Evolutionary conservation across 345 rosid species (phyloP).

Genomic region (Orychophragmus violaceus): DNA sequence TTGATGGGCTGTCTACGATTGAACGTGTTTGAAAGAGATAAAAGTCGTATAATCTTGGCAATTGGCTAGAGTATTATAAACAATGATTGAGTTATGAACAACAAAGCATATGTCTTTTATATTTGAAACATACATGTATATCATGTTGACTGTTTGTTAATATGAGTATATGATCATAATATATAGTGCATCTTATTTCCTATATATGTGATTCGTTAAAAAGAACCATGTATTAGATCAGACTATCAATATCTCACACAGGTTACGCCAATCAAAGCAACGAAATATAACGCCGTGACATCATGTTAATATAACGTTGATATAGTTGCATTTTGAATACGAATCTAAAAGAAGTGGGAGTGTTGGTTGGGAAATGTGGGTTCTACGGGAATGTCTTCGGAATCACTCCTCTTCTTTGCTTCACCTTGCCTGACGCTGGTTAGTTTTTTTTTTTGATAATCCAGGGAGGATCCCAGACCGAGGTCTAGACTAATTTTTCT

Average conservation of each 20-base stretch:
- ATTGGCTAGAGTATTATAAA: background rate
- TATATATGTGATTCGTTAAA: too few species aligned
- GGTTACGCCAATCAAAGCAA: background rate
- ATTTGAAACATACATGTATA: too few species aligned
- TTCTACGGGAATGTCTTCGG: slow-evolving; percentile 71
- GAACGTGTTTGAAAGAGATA: background rate
- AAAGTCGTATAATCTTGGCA: background rate
- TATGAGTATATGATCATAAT: too few species aligned
- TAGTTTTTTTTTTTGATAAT: too few species aligned
- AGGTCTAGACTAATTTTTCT: too few species aligned
- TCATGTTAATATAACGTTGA: background rate
- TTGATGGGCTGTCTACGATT: background rate
- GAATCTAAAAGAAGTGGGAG: slow-evolving; percentile 56
- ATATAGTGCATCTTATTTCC: too few species aligned
- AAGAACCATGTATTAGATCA: background rate
- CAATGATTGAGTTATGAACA: background rate
- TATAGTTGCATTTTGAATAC: background rate
- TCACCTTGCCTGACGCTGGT: slow-evolving; percentile 74
- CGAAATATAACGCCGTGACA: background rate
- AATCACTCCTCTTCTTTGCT: slow-evolving; percentile 84
- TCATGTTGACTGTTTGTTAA: too few species aligned
- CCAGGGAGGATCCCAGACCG: too few species aligned
- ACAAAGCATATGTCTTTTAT: background rate
- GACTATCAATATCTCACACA: slow-evolving; percentile 6
- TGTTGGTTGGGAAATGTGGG: slow-evolving; percentile 85